Evolutionary conservation across 345 rosid species (phyloP).

Genomic region (Rhodamnia argentea): DNA sequence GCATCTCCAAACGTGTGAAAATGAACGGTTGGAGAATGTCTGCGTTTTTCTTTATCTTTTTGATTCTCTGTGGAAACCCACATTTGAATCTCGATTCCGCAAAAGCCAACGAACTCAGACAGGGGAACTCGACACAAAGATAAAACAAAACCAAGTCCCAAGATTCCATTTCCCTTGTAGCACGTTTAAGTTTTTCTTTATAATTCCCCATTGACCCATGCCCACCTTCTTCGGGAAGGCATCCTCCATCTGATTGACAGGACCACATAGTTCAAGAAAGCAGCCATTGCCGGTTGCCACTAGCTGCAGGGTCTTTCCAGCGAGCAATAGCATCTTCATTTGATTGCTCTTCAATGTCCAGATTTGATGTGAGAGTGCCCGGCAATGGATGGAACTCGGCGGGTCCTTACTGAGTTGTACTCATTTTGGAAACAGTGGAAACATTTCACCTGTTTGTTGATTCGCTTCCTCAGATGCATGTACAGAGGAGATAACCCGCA

Average conservation of each 20-base stretch:
- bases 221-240: not conserved
- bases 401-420: not conserved
- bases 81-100: not conserved
- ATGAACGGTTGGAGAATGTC: not conserved
- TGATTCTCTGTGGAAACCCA: not conserved
- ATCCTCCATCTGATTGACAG: not conserved
- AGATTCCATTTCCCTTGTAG: not conserved
- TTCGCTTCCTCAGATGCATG: not conserved
- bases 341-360: not conserved
- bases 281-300: not conserved
- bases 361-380: not conserved
- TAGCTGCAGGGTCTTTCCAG: not conserved
- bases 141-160: not conserved
- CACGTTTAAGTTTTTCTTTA: not conserved
- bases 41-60: not conserved
- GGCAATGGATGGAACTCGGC: not conserved
- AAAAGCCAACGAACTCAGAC: not conserved
- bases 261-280: not conserved
- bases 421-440: not conserved
- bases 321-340: too few species aligned
- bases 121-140: not conserved
- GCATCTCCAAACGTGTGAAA: not conserved
- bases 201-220: not conserved
- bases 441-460: not conserved
- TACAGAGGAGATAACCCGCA: not conserved